Percentiles rank a stretch among this genome's conserved stretches.
phyloP scores from a whole-genome alignment of 2,329 filamentous ascomycete species.

The Monosporascus sp. region DNA sequence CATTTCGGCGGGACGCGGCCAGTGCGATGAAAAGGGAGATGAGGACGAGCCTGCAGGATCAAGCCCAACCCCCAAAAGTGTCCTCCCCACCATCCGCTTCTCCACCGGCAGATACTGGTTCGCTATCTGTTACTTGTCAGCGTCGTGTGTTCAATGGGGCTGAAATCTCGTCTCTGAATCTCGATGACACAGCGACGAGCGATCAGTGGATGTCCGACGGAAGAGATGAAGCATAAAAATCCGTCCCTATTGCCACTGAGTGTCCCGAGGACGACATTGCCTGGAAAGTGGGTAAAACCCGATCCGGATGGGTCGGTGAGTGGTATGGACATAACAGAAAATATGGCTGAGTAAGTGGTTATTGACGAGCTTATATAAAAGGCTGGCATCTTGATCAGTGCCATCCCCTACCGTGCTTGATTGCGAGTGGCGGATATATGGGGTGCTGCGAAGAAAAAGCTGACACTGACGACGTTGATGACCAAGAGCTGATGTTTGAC shows the following conservation, averaged over 20 bases:
- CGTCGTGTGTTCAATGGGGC: not conserved
- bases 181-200: too few species aligned
- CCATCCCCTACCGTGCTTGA: not conserved
- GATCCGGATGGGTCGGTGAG: conserved; percentile 39
- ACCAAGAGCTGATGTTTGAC: conserved; percentile 37
- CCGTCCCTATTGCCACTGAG: conserved; percentile 40
- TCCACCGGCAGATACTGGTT: conserved; percentile 35
- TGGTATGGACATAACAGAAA: conserved; percentile 52
- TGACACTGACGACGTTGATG: conserved; percentile 37
- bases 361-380: conserved; percentile 50
- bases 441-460: conserved; percentile 27
- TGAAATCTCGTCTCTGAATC: too few species aligned
- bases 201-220: too few species aligned
- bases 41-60: conserved; percentile 48
- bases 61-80: conserved; percentile 45
- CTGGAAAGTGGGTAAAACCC: conserved; percentile 36
- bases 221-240: too few species aligned
- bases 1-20: conserved; percentile 42
- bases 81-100: conserved; percentile 35
- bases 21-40: conserved; percentile 43
- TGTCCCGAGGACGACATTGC: conserved; percentile 41
- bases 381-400: conserved; percentile 26
- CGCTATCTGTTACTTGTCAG: conserved; percentile 21
- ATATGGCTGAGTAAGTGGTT: conserved; percentile 53
- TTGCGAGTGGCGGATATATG: conserved; percentile 19